Conservation (phyloP, 2,329 filamentous ascomycete species). For the Boeremia exigua region DNA sequence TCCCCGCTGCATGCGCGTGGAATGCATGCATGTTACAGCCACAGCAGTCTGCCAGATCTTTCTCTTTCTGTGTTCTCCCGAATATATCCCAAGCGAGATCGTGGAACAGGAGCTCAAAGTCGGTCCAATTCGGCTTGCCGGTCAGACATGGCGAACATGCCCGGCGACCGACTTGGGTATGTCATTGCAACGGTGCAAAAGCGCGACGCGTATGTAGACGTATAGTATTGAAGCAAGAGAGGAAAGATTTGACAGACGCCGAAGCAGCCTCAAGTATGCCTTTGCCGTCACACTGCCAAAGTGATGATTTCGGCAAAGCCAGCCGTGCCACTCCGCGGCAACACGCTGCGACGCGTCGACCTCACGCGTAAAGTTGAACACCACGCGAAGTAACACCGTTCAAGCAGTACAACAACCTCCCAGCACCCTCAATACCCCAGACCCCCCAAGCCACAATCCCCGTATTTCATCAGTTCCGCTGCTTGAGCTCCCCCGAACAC, state of each 20-base stretch:
- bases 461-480: neutral
- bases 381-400: no score
- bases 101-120: neutral
- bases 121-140: neutral
- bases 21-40: no score
- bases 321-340: conserved; percentile 11
- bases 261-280: neutral
- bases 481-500: no score
- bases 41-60: neutral
- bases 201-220: neutral
- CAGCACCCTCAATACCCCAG: neutral
- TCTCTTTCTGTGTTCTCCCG: neutral
- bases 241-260: neutral
- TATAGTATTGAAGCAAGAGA: neutral
- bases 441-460: no score
- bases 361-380: conserved; percentile 5
- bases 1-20: no score
- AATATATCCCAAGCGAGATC: neutral
- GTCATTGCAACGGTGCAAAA: neutral
- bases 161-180: neutral
- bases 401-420: neutral
- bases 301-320: neutral
- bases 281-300: conserved; percentile 8
- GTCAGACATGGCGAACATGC: neutral
- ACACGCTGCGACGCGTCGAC: conserved; percentile 20